Percentiles rank a stretch among this genome's conserved stretches.
These are phyloP conservation scores for Umbelopsis sp. DNA, from an alignment of 192 early-diverging fungal genomes.

Conservation along the genomic window DNA sequence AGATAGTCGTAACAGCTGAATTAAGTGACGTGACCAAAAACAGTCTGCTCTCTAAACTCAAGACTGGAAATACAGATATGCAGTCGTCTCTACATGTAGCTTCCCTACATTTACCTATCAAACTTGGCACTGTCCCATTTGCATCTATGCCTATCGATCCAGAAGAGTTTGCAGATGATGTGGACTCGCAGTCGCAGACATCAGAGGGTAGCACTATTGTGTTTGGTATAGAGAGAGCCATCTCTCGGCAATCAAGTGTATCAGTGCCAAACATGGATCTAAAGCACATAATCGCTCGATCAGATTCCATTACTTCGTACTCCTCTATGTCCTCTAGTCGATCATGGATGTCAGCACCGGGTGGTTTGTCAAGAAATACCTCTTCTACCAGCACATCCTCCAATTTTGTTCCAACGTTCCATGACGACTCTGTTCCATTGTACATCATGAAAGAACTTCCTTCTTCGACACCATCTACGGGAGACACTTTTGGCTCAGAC, in stretches of 20 bases:
- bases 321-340: neutral
- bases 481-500: neutral
- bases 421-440: neutral
- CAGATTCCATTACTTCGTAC: constrained; percentile 5
- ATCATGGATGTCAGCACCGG: constrained; percentile 17
- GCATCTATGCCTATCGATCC: constrained; percentile 18
- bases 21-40: neutral
- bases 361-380: neutral
- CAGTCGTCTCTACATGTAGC: neutral
- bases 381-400: constrained; percentile 3
- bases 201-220: neutral
- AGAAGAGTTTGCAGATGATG: neutral
- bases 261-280: constrained; percentile 4
- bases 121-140: constrained; percentile 4
- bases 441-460: neutral
- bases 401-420: neutral
- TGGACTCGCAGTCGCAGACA: neutral
- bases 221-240: neutral
- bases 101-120: neutral
- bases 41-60: neutral
- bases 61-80: neutral
- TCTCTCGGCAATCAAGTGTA: constrained; percentile 9
- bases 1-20: neutral
- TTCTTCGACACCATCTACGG: neutral
- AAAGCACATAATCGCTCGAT: neutral